Evolutionary conservation across 768 basidiomycete genomes (phyloP).

Genomic region (Auriscalpium vulgare): DNA sequence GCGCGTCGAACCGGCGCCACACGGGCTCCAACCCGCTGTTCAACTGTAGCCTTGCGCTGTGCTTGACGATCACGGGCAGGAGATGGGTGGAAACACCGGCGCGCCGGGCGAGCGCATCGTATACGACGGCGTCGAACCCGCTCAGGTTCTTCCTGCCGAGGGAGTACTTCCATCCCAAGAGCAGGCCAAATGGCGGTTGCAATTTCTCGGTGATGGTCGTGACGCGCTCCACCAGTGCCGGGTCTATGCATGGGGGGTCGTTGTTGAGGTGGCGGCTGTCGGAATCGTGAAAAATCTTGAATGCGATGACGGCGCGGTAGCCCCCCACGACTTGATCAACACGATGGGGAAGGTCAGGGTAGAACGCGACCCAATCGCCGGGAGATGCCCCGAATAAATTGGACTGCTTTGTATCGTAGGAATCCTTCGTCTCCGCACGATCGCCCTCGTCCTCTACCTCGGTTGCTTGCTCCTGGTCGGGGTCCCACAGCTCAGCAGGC

Average conservation of each 20-base stretch:
- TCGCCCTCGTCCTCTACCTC: too few relatives aligned
- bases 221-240: background rate
- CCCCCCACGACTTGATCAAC: conserved; percentile 7
- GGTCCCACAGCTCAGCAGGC: too few relatives aligned
- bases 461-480: too few relatives aligned
- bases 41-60: background rate
- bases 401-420: too few relatives aligned
- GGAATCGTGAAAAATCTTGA: conserved; percentile 19
- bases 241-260: background rate
- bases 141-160: conserved; percentile 17
- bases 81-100: conserved; percentile 12
- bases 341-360: conserved; percentile 22
- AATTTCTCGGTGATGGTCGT: conserved; percentile 7
- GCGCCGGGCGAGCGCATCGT: conserved; percentile 4
- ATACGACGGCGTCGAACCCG: conserved; percentile 19
- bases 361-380: conserved; percentile 24
- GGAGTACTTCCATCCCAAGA: conserved; percentile 22
- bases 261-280: background rate
- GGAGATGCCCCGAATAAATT: background rate
- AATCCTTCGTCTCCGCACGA: too few relatives aligned
- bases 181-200: conserved; percentile 18
- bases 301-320: conserved; percentile 24
- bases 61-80: conserved; percentile 15
- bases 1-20: too few relatives aligned
- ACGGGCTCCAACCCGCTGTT: background rate